Conservation (phyloP, 345 rosid genomes). For the Alliaria petiolata region DNA sequence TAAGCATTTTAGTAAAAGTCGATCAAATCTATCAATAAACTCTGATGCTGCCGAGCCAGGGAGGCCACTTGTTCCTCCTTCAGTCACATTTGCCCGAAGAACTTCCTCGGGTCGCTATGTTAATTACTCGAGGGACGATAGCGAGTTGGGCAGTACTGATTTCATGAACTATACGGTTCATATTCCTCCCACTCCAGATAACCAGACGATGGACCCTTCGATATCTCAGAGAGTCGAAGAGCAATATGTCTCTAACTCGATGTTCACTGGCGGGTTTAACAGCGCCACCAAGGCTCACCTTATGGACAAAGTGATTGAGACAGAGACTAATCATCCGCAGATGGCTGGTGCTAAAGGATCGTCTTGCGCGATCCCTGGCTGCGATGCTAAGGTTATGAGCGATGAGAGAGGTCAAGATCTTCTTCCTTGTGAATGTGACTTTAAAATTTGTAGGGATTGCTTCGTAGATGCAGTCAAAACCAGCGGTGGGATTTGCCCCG, state of each 20-base stretch:
- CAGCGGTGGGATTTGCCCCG: constrained; percentile 84
- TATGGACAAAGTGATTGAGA: constrained; percentile 94
- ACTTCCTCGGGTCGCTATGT: constrained; percentile 85
- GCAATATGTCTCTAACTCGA: constrained; percentile 90
- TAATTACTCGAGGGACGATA: constrained; percentile 89
- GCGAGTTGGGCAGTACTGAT: constrained; percentile 72
- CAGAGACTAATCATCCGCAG: constrained; percentile 90
- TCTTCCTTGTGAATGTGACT: constrained; percentile 97
- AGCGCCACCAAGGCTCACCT: constrained; percentile 86
- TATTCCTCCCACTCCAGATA: constrained; percentile 94
- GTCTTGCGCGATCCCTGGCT: constrained; percentile 82
- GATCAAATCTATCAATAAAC: constrained; percentile 54
- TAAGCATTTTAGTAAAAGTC: constrained; percentile 51
- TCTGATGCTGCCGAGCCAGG: constrained; percentile 60
- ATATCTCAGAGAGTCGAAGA: constrained; percentile 95
- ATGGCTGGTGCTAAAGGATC: constrained; percentile 98
- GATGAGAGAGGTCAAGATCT: constrained; percentile 86
- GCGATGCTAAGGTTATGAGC: constrained; percentile 94
- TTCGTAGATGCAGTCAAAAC: constrained; percentile 86
- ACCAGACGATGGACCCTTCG: constrained; percentile 90
- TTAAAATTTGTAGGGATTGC: constrained; percentile 90
- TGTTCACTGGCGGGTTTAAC: constrained; percentile 93
- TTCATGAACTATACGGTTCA: constrained; percentile 84
- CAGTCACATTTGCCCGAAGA: constrained; percentile 71
- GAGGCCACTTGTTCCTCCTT: constrained; percentile 59